Percentiles rank a stretch among this genome's conserved stretches.
Evolutionary conservation across 805 yeast genomes (phyloP).

Genomic region (Teunomyces atbi): DNA sequence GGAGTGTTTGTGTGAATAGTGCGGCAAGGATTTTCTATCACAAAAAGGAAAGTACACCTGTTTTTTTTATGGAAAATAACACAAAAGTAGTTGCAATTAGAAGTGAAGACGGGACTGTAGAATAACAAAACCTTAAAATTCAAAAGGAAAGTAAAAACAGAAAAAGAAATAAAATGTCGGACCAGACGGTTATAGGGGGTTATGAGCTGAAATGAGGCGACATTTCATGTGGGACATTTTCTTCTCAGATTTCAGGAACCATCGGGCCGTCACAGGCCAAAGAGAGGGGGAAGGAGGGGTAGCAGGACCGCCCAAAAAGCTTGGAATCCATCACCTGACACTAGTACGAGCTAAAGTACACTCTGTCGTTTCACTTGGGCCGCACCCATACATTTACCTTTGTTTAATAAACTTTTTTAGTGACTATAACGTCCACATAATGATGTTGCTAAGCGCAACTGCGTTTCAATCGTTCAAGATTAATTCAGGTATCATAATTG

Average conservation of each 20-base stretch:
- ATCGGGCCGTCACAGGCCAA: not conserved
- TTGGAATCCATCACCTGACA: not conserved
- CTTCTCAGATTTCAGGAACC: no score
- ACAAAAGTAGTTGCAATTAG: not conserved
- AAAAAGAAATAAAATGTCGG: not conserved
- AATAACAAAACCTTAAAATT: no score
- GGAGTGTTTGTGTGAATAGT: not conserved
- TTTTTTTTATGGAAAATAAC: not conserved
- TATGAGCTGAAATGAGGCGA: not conserved
- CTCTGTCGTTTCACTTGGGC: not conserved
- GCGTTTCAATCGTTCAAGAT: not conserved
- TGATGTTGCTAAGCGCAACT: not conserved
- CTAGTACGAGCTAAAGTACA: not conserved
- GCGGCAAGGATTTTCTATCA: not conserved
- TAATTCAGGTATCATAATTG: not conserved
- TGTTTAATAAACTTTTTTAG: not conserved
- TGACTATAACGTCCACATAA: not conserved
- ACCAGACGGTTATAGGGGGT: not conserved
- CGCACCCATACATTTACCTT: not conserved
- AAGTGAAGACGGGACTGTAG: no score
- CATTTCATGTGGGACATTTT: not conserved
- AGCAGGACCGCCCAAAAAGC: not conserved
- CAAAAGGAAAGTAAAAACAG: not conserved
- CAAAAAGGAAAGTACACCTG: not conserved
- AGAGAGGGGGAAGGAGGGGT: not conserved